Evolutionary conservation across 2,329 filamentous ascomycete genomes (phyloP).

Genomic region (Aspergillus sp.): DNA sequence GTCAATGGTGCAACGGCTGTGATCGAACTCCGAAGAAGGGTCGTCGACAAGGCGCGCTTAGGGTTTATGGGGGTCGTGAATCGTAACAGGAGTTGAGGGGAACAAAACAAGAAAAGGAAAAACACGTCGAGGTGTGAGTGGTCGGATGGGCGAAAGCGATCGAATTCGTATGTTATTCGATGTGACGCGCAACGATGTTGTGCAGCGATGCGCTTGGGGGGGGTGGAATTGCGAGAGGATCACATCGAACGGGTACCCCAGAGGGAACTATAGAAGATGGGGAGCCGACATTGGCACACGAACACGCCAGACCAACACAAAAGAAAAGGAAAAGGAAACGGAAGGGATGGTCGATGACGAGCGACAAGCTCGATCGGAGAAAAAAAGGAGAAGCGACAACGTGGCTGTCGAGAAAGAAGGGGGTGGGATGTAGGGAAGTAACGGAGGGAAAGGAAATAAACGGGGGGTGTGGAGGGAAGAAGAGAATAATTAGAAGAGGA

Average conservation of each 20-base stretch:
- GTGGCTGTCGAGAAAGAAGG: conserved; percentile 4
- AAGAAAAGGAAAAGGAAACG: conserved; percentile 23
- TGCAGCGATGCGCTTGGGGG: conserved; percentile 10
- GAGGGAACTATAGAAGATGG: conserved; percentile 16
- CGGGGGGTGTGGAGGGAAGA: conserved; percentile 14
- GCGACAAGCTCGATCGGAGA: conserved; percentile 23
- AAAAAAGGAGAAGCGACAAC: conserved; percentile 15
- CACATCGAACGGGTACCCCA: conserved; percentile 22
- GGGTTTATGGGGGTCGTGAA: conserved; percentile 21
- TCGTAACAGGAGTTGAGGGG: conserved; percentile 22
- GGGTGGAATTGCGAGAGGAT: conserved; percentile 10
- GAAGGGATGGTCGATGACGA: conserved; percentile 25
- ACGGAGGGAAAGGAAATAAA: conserved; percentile 20
- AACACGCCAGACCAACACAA: conserved; percentile 33
- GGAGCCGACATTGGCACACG: conserved; percentile 25
- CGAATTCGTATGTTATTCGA: conserved; percentile 24
- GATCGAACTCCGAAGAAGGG: neutral
- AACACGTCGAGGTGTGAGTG: conserved; percentile 28
- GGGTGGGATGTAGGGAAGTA: conserved; percentile 15
- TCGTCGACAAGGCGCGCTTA: conserved; percentile 16
- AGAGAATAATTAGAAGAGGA: conserved; percentile 15
- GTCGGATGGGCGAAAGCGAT: conserved; percentile 23
- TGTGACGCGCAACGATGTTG: conserved; percentile 19
- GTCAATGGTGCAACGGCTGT: conserved; percentile 14
- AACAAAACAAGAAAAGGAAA: conserved; percentile 21